phyloP scores from a whole-genome alignment of 441 rosid species.

The Adansonia madagascariensis region DNA sequence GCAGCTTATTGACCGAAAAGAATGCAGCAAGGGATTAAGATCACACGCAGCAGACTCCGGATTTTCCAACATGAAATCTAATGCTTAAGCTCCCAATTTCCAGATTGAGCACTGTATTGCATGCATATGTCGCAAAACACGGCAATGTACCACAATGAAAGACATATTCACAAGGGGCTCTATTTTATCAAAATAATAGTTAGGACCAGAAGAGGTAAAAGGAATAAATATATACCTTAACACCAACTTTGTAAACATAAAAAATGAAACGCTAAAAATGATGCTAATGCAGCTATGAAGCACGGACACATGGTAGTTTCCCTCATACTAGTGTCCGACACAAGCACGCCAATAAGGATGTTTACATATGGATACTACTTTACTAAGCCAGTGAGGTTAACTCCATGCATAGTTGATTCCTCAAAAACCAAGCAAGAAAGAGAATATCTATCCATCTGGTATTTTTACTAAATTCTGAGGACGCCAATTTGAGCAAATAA shows the following conservation, averaged over 20 bases:
- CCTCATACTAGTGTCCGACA: no score
- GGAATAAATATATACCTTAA: background rate
- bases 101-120: background rate
- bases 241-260: background rate
- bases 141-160: background rate
- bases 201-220: background rate
- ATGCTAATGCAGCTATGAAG: background rate
- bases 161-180: background rate
- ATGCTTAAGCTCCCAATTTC: constrained; percentile 1
- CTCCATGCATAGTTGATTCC: background rate
- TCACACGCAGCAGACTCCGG: background rate
- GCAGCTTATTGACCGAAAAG: background rate
- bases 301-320: no score
- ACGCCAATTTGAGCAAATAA: background rate
- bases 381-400: background rate
- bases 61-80: background rate
- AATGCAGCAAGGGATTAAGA: background rate
- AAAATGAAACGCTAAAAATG: background rate
- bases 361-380: background rate
- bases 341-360: no score
- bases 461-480: background rate
- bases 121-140: background rate
- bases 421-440: background rate
- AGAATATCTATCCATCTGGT: background rate
- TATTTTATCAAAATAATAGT: background rate